Percentiles rank a stretch among this genome's conserved stretches.
Conservation (phyloP, 805 yeast species). For the Kluyveromyces siamensis region DNA sequence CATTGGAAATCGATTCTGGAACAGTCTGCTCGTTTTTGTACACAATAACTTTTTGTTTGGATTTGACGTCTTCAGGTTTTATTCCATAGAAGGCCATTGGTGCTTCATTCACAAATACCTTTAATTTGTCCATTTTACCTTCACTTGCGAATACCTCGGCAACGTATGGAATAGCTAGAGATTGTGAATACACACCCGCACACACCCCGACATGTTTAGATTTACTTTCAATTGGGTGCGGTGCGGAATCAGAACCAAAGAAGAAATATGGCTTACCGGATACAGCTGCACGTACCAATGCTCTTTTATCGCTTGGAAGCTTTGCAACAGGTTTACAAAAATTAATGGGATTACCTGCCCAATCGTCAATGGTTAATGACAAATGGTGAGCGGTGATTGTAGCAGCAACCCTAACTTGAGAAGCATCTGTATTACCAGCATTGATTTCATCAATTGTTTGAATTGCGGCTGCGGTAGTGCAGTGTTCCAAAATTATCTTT, state of each 20-base stretch:
- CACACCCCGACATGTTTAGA: constrained; percentile 75
- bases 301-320: constrained; percentile 72
- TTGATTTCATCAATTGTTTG: constrained; percentile 67
- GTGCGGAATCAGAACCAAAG: constrained; percentile 98
- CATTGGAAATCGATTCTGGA: constrained; percentile 47
- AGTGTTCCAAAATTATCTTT: constrained; percentile 85
- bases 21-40: constrained; percentile 45
- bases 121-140: constrained; percentile 56
- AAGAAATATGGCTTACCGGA: constrained; percentile 89
- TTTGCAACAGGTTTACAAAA: constrained; percentile 98
- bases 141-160: constrained; percentile 76
- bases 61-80: constrained; percentile 34
- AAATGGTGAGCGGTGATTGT: constrained; percentile 95
- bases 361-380: constrained; percentile 77
- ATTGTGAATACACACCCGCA: constrained; percentile 97
- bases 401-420: constrained; percentile 64
- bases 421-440: constrained; percentile 23
- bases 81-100: constrained; percentile 67
- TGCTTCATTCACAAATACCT: constrained; percentile 63
- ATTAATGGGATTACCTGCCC: constrained; percentile 95
- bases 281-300: constrained; percentile 79
- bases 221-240: constrained; percentile 80
- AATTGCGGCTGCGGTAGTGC: constrained; percentile 86
- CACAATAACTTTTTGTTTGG: constrained; percentile 42
- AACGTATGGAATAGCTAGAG: constrained; percentile 68